phyloP scores from a whole-genome alignment of 2,329 filamentous ascomycete species.

The Botrytis pseudocinerea region DNA sequence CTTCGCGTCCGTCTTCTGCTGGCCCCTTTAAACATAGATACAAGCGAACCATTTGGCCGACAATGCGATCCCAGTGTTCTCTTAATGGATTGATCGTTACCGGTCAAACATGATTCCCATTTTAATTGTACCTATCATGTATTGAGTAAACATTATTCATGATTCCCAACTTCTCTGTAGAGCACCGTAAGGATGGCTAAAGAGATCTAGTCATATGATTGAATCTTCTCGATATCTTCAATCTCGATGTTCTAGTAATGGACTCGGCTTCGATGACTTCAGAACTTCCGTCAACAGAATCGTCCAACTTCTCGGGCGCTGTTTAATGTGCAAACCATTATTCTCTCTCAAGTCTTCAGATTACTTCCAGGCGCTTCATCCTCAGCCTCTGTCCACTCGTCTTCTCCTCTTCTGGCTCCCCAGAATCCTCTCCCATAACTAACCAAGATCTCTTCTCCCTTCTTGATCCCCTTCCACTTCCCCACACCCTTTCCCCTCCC shows the following conservation, averaged over 20 bases:
- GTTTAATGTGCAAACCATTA: too few relatives aligned
- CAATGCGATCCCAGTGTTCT: neutral
- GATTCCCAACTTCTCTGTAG: neutral
- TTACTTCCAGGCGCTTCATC: neutral
- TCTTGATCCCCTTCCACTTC: conserved; percentile 66
- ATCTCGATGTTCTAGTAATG: neutral
- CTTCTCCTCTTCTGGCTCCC: conserved; percentile 48
- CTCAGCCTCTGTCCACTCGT: neutral
- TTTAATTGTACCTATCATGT: neutral
- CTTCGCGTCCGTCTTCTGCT: neutral
- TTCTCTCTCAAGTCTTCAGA: conserved; percentile 11
- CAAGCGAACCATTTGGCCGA: neutral
- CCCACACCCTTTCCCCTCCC: conserved; percentile 41
- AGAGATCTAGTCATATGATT: neutral
- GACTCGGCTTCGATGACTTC: neutral
- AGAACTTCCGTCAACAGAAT: neutral
- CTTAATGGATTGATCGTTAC: neutral
- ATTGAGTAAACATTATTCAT: neutral
- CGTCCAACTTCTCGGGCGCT: neutral
- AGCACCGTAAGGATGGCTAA: neutral
- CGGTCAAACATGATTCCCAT: neutral
- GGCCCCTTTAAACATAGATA: neutral
- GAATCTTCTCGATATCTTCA: neutral
- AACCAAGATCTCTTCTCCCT: conserved; percentile 70
- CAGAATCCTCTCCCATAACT: conserved; percentile 53